Evolutionary conservation across 2,329 filamentous ascomycete genomes (phyloP).

Genomic region (Pseudogymnoascus pannorum): DNA sequence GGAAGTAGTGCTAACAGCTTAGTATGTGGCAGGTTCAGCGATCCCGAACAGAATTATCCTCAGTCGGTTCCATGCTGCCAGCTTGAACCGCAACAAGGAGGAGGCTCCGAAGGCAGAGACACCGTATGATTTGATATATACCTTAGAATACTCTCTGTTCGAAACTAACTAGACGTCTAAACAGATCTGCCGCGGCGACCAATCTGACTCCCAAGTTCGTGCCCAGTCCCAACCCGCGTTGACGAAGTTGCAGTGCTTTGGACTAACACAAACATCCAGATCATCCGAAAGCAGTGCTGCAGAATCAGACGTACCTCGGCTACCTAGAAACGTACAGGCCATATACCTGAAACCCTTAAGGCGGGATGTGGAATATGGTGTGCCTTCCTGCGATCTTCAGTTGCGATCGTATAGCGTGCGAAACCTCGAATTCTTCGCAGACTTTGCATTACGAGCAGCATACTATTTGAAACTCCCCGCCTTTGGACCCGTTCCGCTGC

Average conservation of each 20-base stretch:
- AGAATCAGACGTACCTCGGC: conserved; percentile 53
- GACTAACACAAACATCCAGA: conserved; percentile 1
- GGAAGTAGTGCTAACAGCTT: neutral
- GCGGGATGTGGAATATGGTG: conserved; percentile 63
- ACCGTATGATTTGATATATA: neutral
- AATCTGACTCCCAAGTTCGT: neutral
- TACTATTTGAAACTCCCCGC: conserved; percentile 89
- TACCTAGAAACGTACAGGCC: conserved; percentile 76
- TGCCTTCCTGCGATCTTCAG: conserved; percentile 85
- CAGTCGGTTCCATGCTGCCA: conserved; percentile 9
- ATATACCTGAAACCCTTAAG: conserved; percentile 80
- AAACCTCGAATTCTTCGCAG: conserved; percentile 87
- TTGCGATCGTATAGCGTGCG: conserved; percentile 84
- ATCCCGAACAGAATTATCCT: conserved; percentile 56
- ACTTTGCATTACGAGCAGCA: conserved; percentile 88
- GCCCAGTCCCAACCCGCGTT: neutral
- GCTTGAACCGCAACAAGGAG: neutral
- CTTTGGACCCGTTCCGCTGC: conserved; percentile 77
- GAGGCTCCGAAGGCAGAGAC: conserved; percentile 1
- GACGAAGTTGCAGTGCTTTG: neutral
- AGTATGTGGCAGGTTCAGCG: conserved; percentile 4
- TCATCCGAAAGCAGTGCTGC: neutral
- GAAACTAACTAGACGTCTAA: neutral
- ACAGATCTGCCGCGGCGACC: neutral
- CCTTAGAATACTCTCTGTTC: neutral